Percentiles rank a stretch among this genome's conserved stretches.
phyloP scores from a whole-genome alignment of 2,329 filamentous ascomycete species.

The Ophiostoma quercus region DNA sequence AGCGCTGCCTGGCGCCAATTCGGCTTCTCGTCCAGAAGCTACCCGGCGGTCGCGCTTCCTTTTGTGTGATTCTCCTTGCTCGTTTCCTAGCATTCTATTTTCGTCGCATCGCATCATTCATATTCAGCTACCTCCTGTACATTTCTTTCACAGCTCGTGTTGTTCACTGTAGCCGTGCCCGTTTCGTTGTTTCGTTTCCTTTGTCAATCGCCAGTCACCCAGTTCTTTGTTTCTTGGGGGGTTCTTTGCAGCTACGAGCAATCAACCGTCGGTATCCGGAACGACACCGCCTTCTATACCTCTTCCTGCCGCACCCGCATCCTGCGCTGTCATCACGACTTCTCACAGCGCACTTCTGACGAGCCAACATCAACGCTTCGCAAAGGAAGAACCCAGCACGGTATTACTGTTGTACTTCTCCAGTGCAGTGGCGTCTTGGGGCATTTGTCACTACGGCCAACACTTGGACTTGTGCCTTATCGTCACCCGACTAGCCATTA shows the following conservation, averaged over 20 bases:
- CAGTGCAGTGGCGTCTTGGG: not conserved
- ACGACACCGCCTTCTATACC: conserved; percentile 4
- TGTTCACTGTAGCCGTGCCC: not conserved
- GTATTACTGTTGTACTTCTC: not conserved
- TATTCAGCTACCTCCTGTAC: not conserved
- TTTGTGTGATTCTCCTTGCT: not conserved
- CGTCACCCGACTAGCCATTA: not conserved
- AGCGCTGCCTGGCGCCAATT: not conserved
- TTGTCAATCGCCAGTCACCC: not conserved
- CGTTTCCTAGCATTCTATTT: not conserved
- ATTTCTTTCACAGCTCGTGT: not conserved
- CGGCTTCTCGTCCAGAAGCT: not conserved
- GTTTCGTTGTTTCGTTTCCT: not conserved
- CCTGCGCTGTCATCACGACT: not conserved
- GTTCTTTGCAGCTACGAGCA: not conserved
- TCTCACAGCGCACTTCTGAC: not conserved
- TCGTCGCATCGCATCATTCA: not conserved
- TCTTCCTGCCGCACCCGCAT: not conserved
- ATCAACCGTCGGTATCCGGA: conserved; percentile 1
- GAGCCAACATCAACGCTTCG: not conserved
- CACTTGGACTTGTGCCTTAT: not conserved
- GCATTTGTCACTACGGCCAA: not conserved
- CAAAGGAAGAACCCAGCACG: not conserved
- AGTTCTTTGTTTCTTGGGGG: not conserved
- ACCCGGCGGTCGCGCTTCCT: not conserved